A percentile compares a stretch with the other conserved stretches of the same genome.
These are phyloP conservation scores for Tolypocladium pustulatum DNA, from an alignment of 2,329 filamentous ascomycete species.

Conservation along the genomic window DNA sequence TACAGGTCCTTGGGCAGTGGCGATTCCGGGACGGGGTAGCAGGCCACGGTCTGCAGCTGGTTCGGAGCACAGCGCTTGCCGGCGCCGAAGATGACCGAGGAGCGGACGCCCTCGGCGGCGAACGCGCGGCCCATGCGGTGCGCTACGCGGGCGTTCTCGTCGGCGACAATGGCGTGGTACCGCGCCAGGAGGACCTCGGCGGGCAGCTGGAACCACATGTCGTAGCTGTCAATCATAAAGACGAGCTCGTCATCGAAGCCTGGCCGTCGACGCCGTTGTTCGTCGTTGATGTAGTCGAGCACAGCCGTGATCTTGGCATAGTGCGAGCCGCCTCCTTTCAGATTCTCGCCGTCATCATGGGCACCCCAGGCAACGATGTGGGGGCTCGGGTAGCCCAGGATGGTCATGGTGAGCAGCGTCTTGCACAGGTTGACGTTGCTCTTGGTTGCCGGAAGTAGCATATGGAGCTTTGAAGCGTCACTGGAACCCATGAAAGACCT, in stretches of 20 bases:
- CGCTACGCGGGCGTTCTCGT: slow-evolving; percentile 12
- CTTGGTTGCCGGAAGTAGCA: slow-evolving; percentile 16
- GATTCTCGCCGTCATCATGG: slow-evolving; percentile 5
- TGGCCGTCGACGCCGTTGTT: slow-evolving; percentile 7
- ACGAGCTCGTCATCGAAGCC: slow-evolving; percentile 17
- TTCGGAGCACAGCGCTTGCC: slow-evolving; percentile 17
- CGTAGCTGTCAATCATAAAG: slow-evolving; percentile 19
- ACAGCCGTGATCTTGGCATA: slow-evolving; percentile 16
- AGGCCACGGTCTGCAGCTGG: slow-evolving; percentile 11
- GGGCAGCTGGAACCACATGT: slow-evolving; percentile 23
- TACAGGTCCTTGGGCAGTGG: slow-evolving; percentile 13
- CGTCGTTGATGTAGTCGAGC: slow-evolving; percentile 15
- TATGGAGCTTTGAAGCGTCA: slow-evolving; percentile 8
- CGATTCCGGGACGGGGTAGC: slow-evolving; percentile 17
- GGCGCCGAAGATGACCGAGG: slow-evolving; percentile 15
- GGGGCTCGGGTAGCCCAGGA: slow-evolving; percentile 17
- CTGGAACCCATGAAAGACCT: neutral
- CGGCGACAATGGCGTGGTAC: slow-evolving; percentile 12
- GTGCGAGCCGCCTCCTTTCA: slow-evolving; percentile 16
- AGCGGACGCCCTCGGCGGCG: slow-evolving; percentile 9
- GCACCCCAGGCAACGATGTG: slow-evolving; percentile 16
- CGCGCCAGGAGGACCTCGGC: slow-evolving; percentile 13
- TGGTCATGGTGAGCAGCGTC: slow-evolving; percentile 16
- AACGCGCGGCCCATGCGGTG: slow-evolving; percentile 14
- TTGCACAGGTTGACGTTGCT: slow-evolving; percentile 18